Percentiles rank a stretch among this genome's conserved stretches.
These are phyloP conservation scores for Suhomyces bolitotheri DNA, from an alignment of 1,139 yeast species.

Conservation along the genomic window DNA sequence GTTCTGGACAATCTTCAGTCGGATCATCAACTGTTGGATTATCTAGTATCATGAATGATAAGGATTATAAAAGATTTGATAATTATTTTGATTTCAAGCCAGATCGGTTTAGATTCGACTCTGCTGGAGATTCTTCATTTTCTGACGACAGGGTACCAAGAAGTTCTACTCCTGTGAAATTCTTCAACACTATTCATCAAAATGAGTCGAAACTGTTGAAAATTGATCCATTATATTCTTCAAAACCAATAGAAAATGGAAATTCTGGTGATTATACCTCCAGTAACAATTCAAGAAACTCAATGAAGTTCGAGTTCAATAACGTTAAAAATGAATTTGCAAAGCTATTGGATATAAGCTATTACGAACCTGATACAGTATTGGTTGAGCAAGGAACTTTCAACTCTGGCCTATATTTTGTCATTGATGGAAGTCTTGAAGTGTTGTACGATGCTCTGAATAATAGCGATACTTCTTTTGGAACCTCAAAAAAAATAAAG, in stretches of 20 bases:
- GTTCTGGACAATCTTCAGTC: slow-evolving; percentile 24
- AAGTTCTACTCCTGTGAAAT: slow-evolving; percentile 24
- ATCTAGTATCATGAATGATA: slow-evolving; percentile 25
- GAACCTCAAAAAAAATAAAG: slow-evolving; percentile 26
- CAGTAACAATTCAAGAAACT: background rate
- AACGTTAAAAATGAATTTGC: slow-evolving; percentile 66
- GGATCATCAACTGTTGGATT: slow-evolving; percentile 34
- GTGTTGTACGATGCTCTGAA: slow-evolving; percentile 40
- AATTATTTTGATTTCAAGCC: slow-evolving; percentile 23
- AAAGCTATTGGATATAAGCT: slow-evolving; percentile 56
- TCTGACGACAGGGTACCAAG: slow-evolving; percentile 13
- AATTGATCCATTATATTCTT: background rate
- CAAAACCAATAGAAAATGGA: background rate
- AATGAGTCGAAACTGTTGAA: slow-evolving; percentile 13
- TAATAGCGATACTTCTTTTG: slow-evolving; percentile 20
- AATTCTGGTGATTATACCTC: background rate
- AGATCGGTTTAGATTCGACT: slow-evolving; percentile 22
- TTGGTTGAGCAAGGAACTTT: slow-evolving; percentile 65
- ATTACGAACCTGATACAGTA: slow-evolving; percentile 53
- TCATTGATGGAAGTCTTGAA: slow-evolving; percentile 75
- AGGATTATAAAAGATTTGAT: slow-evolving; percentile 7
- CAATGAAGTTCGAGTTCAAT: slow-evolving; percentile 26
- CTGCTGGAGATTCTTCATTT: slow-evolving; percentile 20
- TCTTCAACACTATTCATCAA: slow-evolving; percentile 33
- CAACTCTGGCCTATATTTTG: slow-evolving; percentile 74